These are phyloP conservation scores for Chamaenerion angustifolium DNA, from an alignment of 345 rosid genomes.

Conservation along the genomic window DNA sequence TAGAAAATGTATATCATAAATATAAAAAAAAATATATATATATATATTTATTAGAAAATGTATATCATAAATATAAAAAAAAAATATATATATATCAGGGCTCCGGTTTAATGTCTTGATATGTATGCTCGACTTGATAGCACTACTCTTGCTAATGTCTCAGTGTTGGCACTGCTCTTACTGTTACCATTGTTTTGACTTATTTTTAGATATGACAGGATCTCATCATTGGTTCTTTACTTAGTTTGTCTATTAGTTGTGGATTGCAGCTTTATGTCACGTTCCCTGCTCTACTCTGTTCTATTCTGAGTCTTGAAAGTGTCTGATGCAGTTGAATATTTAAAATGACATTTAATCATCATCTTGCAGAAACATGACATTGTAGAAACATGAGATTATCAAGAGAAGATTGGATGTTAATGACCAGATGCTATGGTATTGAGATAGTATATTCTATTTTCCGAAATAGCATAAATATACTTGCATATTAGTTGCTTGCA, in stretches of 20 bases:
- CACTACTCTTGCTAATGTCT: too few species aligned
- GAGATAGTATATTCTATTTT: conserved; percentile 39
- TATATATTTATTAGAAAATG: too few species aligned
- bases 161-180: too few species aligned
- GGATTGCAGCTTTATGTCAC: conserved; percentile 75
- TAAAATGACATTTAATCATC: not conserved
- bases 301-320: conserved; percentile 67
- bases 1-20: too few species aligned
- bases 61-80: too few species aligned
- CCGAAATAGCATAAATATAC: not conserved
- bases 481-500: not conserved
- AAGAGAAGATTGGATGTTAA: conserved; percentile 66
- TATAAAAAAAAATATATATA: too few species aligned
- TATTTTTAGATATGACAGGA: too few species aligned
- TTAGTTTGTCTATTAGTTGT: not conserved
- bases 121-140: too few species aligned
- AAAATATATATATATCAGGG: too few species aligned
- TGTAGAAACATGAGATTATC: conserved; percentile 67
- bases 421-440: conserved; percentile 87
- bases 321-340: not conserved
- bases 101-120: too few species aligned
- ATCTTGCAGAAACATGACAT: conserved; percentile 72
- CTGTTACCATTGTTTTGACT: too few species aligned
- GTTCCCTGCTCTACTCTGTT: conserved; percentile 85
- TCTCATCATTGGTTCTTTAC: too few species aligned